These are phyloP conservation scores for Lanmaoa pseudosensibilis DNA, from an alignment of 768 basidiomycete species.

Conservation along the genomic window DNA sequence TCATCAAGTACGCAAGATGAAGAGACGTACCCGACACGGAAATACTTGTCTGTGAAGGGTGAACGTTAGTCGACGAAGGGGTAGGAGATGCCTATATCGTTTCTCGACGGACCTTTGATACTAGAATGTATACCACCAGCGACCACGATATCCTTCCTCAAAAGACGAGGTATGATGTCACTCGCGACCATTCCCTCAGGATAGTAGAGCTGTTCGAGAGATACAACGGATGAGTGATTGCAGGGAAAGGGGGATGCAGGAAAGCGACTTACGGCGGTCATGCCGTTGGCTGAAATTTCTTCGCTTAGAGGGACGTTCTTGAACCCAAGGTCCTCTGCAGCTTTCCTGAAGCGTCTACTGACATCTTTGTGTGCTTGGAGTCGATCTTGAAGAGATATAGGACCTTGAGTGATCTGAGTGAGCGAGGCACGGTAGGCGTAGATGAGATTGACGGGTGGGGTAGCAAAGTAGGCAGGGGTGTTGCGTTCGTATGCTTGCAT, in stretches of 20 bases:
- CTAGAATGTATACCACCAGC: constrained; percentile 86
- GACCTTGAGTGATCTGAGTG: constrained; percentile 58
- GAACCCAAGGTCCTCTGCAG: constrained; percentile 66
- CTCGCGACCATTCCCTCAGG: constrained; percentile 77
- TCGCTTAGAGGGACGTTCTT: constrained; percentile 65
- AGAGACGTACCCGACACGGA: constrained; percentile 74
- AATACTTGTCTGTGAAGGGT: constrained; percentile 66
- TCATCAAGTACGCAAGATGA: background rate
- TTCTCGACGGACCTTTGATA: constrained; percentile 65
- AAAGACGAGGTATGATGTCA: constrained; percentile 76
- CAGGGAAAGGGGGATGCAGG: no score
- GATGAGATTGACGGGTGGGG: constrained; percentile 92
- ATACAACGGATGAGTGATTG: background rate
- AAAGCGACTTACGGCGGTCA: constrained; percentile 71
- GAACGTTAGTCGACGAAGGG: constrained; percentile 5
- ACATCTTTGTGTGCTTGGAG: constrained; percentile 73
- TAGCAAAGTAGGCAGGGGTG: constrained; percentile 87
- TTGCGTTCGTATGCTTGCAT: constrained; percentile 92
- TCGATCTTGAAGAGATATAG: constrained; percentile 72
- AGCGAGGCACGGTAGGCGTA: constrained; percentile 89
- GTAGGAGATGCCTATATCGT: background rate
- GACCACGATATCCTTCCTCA: constrained; percentile 70
- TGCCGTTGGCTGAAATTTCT: constrained; percentile 81
- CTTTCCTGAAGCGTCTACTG: constrained; percentile 66
- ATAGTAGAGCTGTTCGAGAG: constrained; percentile 62